Conservation (phyloP, 2,329 filamentous ascomycete genomes). For the Geosmithia morbida region DNA sequence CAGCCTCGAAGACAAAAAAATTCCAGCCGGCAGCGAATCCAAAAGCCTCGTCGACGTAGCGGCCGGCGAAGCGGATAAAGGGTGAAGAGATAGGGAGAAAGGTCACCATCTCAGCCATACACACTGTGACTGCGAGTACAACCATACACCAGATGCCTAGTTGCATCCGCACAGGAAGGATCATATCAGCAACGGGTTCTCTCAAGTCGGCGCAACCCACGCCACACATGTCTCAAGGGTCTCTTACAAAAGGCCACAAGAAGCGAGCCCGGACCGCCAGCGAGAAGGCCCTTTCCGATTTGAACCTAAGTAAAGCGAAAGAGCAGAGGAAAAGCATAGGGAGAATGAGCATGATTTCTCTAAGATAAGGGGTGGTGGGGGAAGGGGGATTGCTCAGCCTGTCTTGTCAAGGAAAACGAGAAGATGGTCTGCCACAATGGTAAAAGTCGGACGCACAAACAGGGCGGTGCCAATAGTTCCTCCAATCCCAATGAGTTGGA, state of each 20-base stretch:
- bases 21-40: slow-evolving; percentile 63
- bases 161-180: slow-evolving; percentile 10
- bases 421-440: background rate
- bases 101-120: slow-evolving; percentile 63
- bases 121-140: slow-evolving; percentile 44
- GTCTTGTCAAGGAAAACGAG: no score
- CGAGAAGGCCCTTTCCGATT: slow-evolving; percentile 42
- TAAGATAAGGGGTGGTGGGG: background rate
- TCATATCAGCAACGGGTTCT: background rate
- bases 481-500: slow-evolving; percentile 47
- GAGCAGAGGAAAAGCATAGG: slow-evolving; percentile 5
- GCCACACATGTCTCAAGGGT: background rate
- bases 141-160: slow-evolving; percentile 39
- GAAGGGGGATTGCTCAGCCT: background rate
- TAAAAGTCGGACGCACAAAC: slow-evolving; percentile 23
- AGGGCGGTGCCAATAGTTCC: slow-evolving; percentile 50
- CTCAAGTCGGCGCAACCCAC: background rate
- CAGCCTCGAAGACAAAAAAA: slow-evolving; percentile 57
- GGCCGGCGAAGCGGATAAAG: slow-evolving; percentile 64
- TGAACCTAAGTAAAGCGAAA: slow-evolving; percentile 20
- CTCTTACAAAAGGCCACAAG: slow-evolving; percentile 35
- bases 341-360: background rate
- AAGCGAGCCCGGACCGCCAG: slow-evolving; percentile 43
- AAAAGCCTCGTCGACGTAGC: slow-evolving; percentile 63
- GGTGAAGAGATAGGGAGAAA: slow-evolving; percentile 64